Conservation (phyloP, 768 basidiomycete species). For the Tubosaeta sp. region DNA sequence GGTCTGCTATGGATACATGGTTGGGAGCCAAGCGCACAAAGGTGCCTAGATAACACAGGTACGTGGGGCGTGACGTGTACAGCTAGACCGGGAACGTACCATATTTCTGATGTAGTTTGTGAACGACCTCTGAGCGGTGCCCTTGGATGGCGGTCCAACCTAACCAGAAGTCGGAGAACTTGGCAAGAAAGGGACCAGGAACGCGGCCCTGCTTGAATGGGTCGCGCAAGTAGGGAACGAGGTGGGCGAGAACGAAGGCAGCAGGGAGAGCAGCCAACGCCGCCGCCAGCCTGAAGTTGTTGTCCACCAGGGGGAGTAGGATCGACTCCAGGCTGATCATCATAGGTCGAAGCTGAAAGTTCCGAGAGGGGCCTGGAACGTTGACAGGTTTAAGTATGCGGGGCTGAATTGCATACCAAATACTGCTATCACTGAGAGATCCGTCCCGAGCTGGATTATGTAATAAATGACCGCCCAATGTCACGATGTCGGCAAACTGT, state of each 20-base stretch:
- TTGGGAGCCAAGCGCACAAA: constrained; percentile 73
- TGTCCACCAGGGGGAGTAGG: background rate
- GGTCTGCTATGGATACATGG: constrained; percentile 73
- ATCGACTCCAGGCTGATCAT: constrained; percentile 17
- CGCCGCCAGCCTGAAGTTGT: constrained; percentile 1
- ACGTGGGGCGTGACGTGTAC: background rate
- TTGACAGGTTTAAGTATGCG: background rate
- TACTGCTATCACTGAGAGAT: background rate
- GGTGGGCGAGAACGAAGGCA: constrained; percentile 25
- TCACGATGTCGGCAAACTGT: too few species aligned
- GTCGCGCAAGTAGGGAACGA: constrained; percentile 53
- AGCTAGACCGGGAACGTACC: constrained; percentile 40
- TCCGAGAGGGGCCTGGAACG: background rate
- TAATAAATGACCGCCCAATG: too few species aligned
- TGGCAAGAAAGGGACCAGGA: constrained; percentile 70
- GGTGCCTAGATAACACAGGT: constrained; percentile 38
- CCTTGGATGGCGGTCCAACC: constrained; percentile 61
- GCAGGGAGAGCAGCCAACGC: constrained; percentile 13
- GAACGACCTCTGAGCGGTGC: constrained; percentile 71
- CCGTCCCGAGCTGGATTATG: too few species aligned
- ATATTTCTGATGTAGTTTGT: constrained; percentile 67
- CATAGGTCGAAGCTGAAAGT: background rate
- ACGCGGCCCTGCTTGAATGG: constrained; percentile 53
- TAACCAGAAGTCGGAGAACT: constrained; percentile 71
- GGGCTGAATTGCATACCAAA: background rate